phyloP scores from a whole-genome alignment of 805 yeast species.

The Yamadazyma olivae region DNA sequence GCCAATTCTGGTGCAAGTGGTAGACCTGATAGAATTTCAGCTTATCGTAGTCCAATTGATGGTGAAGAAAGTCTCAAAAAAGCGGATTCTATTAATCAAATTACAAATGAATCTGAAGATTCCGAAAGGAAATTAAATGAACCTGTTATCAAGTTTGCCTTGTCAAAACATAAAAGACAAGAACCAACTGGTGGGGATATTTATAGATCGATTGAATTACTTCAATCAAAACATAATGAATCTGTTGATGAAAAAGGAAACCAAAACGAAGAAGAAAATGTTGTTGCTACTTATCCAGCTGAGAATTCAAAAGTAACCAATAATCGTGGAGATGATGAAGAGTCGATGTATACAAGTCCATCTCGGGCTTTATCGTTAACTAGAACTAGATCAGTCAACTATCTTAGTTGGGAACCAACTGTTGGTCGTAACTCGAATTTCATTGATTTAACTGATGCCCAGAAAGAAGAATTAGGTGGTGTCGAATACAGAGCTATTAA shows the following conservation, averaged over 20 bases:
- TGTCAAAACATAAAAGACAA: neutral
- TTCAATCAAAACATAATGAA: constrained; percentile 43
- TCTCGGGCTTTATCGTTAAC: constrained; percentile 31
- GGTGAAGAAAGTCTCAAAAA: neutral
- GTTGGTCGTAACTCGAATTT: constrained; percentile 93
- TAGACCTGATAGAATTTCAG: constrained; percentile 9
- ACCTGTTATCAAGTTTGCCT: neutral
- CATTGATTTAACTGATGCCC: constrained; percentile 74
- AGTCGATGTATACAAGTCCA: constrained; percentile 13
- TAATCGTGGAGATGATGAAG: constrained; percentile 11
- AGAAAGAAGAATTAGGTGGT: constrained; percentile 94
- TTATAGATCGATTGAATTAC: constrained; percentile 77
- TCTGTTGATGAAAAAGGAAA: constrained; percentile 18
- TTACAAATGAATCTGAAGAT: neutral
- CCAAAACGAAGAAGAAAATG: constrained; percentile 11
- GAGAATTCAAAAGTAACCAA: neutral
- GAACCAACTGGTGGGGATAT: constrained; percentile 59
- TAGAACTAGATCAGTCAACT: constrained; percentile 43
- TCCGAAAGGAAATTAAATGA: neutral
- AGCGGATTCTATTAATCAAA: neutral
- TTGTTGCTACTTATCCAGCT: constrained; percentile 10
- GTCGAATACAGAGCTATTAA: constrained; percentile 92
- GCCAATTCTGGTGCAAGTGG: constrained; percentile 15
- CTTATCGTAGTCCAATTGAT: constrained; percentile 32
- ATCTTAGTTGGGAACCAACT: constrained; percentile 87